phyloP scores from a whole-genome alignment of 768 basidiomycete genomes.

The Solioccasus polychromus region DNA sequence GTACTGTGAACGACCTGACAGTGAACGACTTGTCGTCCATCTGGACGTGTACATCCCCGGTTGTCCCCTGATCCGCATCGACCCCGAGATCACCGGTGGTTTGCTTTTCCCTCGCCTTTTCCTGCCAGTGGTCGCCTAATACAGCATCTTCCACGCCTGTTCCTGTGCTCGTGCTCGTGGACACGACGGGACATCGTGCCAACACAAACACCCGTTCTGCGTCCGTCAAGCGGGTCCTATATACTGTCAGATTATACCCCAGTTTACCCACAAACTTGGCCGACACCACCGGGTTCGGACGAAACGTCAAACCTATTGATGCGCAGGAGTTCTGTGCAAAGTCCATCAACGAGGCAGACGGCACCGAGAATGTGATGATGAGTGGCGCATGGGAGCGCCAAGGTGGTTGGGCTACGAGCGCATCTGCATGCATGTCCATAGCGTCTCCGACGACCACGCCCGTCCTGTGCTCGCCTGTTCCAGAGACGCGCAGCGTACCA shows the following conservation, averaged over 20 bases:
- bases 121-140: no score
- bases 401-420: slow-evolving; percentile 5
- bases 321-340: slow-evolving; percentile 4
- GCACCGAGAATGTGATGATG: slow-evolving; percentile 20
- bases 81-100: no score
- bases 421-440: no score
- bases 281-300: slow-evolving; percentile 7
- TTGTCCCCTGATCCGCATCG: background rate
- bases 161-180: background rate
- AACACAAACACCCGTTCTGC: slow-evolving; percentile 17
- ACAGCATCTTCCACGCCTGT: no score
- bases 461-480: slow-evolving; percentile 15
- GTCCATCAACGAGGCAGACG: slow-evolving; percentile 9
- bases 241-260: slow-evolving; percentile 17
- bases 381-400: slow-evolving; percentile 18
- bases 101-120: background rate
- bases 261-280: slow-evolving; percentile 8
- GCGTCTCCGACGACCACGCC: slow-evolving; percentile 9
- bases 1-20: slow-evolving; percentile 12
- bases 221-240: slow-evolving; percentile 13
- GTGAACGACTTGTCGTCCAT: slow-evolving; percentile 9
- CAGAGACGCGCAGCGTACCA: slow-evolving; percentile 18
- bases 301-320: slow-evolving; percentile 17
- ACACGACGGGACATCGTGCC: slow-evolving; percentile 12
- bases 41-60: slow-evolving; percentile 6